Evolutionary conservation across 176 grass and related monocot species (phyloP).

Genomic region (Oropetium thomaeum): DNA sequence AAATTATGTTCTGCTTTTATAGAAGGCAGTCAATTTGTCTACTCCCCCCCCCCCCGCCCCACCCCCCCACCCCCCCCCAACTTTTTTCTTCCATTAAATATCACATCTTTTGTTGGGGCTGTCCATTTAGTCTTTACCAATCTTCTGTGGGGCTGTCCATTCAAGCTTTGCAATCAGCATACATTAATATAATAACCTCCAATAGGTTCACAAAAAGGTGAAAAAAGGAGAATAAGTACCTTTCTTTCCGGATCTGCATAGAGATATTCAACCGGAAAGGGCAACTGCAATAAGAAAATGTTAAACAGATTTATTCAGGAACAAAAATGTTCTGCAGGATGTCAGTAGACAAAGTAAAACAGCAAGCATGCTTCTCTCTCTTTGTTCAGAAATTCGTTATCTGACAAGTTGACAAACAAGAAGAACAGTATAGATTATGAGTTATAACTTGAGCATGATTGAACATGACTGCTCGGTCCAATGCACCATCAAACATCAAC

Average conservation of each 20-base stretch:
- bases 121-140: too few relatives aligned
- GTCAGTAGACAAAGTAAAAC: not conserved
- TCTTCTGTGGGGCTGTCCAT: not conserved
- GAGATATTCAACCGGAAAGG: slow-evolving; percentile 81
- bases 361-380: not conserved
- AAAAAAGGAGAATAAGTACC: slow-evolving; percentile 30
- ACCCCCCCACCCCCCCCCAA: too few relatives aligned
- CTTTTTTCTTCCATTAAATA: too few relatives aligned
- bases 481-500: not conserved
- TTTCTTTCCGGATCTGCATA: slow-evolving; percentile 84
- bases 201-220: not conserved
- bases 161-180: not conserved
- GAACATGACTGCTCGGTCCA: not conserved
- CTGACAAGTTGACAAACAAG: not conserved
- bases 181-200: slow-evolving; percentile 2
- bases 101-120: too few relatives aligned
- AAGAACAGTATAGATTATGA: not conserved
- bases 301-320: not conserved
- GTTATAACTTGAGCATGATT: not conserved
- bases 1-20: not conserved
- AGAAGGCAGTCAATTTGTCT: not conserved
- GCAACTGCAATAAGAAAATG: slow-evolving; percentile 57
- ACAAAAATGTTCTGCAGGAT: not conserved
- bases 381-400: not conserved
- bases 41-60: too few relatives aligned